A percentile compares a stretch with the other conserved stretches of the same genome.
Evolutionary conservation across 2,329 filamentous ascomycete genomes (phyloP).

Genomic region (Xylariaceae sp.): DNA sequence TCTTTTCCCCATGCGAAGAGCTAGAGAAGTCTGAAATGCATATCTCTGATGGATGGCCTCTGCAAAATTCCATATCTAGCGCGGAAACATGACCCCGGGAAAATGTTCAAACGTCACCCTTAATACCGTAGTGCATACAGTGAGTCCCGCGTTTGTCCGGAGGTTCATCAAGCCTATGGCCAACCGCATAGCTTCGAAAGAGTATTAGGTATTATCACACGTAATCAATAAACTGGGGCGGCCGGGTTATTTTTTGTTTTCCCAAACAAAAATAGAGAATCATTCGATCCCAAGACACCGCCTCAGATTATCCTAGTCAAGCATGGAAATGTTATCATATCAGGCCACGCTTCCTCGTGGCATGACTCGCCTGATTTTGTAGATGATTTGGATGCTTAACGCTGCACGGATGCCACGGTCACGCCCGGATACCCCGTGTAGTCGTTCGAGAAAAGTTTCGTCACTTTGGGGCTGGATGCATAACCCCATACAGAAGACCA

Average conservation of each 20-base stretch:
- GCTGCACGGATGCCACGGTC: slow-evolving; percentile 10
- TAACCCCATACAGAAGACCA: slow-evolving; percentile 11
- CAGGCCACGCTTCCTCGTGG: slow-evolving; percentile 19
- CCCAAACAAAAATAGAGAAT: slow-evolving; percentile 18
- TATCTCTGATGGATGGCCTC: too few relatives aligned
- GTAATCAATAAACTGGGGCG: background rate
- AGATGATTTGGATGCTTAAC: background rate
- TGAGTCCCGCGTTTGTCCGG: background rate
- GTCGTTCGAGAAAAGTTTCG: slow-evolving; percentile 12
- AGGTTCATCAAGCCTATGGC: background rate
- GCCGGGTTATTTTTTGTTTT: background rate
- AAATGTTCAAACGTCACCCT: too few relatives aligned
- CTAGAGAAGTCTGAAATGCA: too few relatives aligned
- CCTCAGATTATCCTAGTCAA: slow-evolving; percentile 12
- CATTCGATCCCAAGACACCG: slow-evolving; percentile 20
- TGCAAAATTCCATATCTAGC: too few relatives aligned
- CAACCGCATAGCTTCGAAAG: background rate
- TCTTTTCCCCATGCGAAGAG: too few relatives aligned
- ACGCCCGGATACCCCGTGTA: slow-evolving; percentile 13
- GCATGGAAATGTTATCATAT: slow-evolving; percentile 22
- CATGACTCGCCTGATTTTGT: slow-evolving; percentile 15
- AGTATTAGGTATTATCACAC: background rate
- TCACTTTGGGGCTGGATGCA: slow-evolving; percentile 8
- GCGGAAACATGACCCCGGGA: too few relatives aligned
- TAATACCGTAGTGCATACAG: too few relatives aligned